Evolutionary conservation across 331 rosid species (phyloP).

Genomic region (Spiraea crenata): DNA sequence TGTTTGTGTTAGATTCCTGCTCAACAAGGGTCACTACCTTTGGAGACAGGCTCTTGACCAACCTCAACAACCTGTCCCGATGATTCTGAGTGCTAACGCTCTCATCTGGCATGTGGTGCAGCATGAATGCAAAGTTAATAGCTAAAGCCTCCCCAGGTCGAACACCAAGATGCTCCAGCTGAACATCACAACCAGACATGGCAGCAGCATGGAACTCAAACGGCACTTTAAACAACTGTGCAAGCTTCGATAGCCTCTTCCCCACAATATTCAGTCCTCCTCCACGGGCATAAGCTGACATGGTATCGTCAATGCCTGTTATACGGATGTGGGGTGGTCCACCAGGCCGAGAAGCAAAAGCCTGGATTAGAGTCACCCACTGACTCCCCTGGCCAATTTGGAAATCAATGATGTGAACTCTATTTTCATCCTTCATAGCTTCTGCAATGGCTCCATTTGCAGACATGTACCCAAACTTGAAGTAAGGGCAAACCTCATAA

Average conservation of each 20-base stretch:
- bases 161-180: slow-evolving; percentile 54
- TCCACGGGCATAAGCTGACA: slow-evolving; percentile 90
- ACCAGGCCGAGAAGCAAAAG: slow-evolving; percentile 94
- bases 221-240: slow-evolving; percentile 68
- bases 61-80: slow-evolving; percentile 71
- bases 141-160: slow-evolving; percentile 77
- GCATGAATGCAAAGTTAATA: slow-evolving; percentile 90
- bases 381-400: slow-evolving; percentile 92
- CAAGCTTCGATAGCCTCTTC: slow-evolving; percentile 68
- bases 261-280: slow-evolving; percentile 83
- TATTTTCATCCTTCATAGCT: slow-evolving; percentile 81
- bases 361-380: slow-evolving; percentile 91
- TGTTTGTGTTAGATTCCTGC: slow-evolving; percentile 91
- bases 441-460: slow-evolving; percentile 99
- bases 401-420: slow-evolving; percentile 93
- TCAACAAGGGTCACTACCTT: slow-evolving; percentile 95
- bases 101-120: slow-evolving; percentile 94
- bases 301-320: slow-evolving; percentile 78
- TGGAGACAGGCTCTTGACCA: slow-evolving; percentile 84
- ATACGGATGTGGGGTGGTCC: slow-evolving; percentile 95
- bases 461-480: slow-evolving; percentile 95
- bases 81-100: slow-evolving; percentile 89
- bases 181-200: slow-evolving; percentile 68
- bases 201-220: slow-evolving; percentile 77
- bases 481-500: slow-evolving; percentile 89